phyloP scores from a whole-genome alignment of 225 moss, liverwort and hornwort species.

The Bryoerythrophyllum caledonicum region DNA sequence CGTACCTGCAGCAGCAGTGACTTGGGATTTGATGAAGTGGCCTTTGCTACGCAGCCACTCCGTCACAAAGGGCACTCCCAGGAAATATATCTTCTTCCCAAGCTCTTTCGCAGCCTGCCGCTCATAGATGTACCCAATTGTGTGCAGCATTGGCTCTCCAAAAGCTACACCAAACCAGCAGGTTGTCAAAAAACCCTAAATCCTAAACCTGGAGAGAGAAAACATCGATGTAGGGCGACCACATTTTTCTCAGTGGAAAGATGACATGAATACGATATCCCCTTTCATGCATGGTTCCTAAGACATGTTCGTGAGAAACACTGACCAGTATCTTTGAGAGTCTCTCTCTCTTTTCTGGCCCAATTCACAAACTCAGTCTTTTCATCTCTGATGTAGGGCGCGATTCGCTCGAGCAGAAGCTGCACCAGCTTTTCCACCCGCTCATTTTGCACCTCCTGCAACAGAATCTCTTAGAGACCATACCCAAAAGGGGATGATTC shows the following conservation, averaged over 20 bases:
- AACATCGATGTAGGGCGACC: too few species aligned
- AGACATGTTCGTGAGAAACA: too few species aligned
- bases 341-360: conserved; percentile 62
- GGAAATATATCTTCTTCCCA: conserved; percentile 67
- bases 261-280: too few species aligned
- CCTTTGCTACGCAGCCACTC: conserved; percentile 97
- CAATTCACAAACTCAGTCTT: conserved; percentile 44
- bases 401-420: conserved; percentile 50
- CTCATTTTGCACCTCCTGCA: conserved; percentile 59
- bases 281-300: too few species aligned
- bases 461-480: background rate
- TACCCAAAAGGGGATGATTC: background rate
- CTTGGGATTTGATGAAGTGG: conserved; percentile 79
- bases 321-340: conserved; percentile 59
- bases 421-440: conserved; percentile 57
- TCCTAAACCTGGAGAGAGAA: background rate
- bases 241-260: too few species aligned
- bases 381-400: conserved; percentile 37
- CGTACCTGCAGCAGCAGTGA: conserved; percentile 79
- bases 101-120: conserved; percentile 86
- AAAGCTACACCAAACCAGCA: conserved; percentile 57
- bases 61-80: conserved; percentile 79
- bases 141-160: conserved; percentile 75
- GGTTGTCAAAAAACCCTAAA: background rate
- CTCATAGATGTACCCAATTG: conserved; percentile 83